Evolutionary conservation across 805 yeast species (phyloP).

Genomic region (Teunomyces panamensis): DNA sequence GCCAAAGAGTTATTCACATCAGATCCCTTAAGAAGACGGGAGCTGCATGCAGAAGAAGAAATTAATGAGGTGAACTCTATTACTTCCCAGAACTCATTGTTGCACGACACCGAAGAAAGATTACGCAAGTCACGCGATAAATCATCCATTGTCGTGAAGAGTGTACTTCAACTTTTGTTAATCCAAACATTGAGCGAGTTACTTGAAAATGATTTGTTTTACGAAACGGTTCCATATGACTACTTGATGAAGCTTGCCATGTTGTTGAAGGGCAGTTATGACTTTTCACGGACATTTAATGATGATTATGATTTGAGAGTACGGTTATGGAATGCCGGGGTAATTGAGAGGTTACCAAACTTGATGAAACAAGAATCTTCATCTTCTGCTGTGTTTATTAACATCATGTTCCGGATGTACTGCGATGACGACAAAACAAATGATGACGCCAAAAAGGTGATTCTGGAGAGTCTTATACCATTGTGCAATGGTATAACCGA

Average conservation of each 20-base stretch:
- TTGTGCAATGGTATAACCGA: constrained; percentile 69
- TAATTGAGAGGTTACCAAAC: constrained; percentile 90
- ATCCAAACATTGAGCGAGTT: constrained; percentile 83
- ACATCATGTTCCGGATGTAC: constrained; percentile 75
- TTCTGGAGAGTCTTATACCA: constrained; percentile 57
- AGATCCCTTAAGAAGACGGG: constrained; percentile 41
- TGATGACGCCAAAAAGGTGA: constrained; percentile 41
- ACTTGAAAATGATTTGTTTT: constrained; percentile 67
- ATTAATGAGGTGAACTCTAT: constrained; percentile 27
- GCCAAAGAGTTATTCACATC: constrained; percentile 78
- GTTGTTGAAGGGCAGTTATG: constrained; percentile 65
- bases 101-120: constrained; percentile 32
- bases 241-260: constrained; percentile 59
- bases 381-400: constrained; percentile 82
- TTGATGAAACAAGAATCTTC: constrained; percentile 87
- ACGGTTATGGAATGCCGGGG: constrained; percentile 87
- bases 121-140: constrained; percentile 51
- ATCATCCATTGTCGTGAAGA: constrained; percentile 82
- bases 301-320: constrained; percentile 84
- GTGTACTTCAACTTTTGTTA: constrained; percentile 85
- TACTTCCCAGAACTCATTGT: constrained; percentile 9
- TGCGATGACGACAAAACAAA: constrained; percentile 57
- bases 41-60: constrained; percentile 5
- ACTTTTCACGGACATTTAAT: constrained; percentile 83
- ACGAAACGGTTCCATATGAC: constrained; percentile 63